Base-by-base conservation (phyloP, 2,329 filamentous ascomycete genomes). In the Aspergillus cejpii region DNA sequence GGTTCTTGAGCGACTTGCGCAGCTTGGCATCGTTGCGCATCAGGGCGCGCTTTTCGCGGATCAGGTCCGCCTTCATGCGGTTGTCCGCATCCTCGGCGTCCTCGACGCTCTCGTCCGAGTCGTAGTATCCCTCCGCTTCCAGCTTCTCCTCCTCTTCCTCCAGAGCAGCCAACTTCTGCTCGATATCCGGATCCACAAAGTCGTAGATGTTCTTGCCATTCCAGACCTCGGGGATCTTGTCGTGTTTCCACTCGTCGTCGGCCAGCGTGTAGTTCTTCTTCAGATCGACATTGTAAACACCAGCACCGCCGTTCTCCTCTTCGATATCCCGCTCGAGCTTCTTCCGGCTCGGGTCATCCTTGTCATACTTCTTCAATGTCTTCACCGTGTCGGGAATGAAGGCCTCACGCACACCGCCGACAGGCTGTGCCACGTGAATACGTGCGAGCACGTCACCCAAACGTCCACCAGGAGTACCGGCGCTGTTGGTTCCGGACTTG, bases 181-280 rank as follows among this genome's bases (percentile, higher is more conserved):
- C 92, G 63, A 98, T 98, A 44, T 98, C 94, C 1, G 91, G 90
- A 61, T 97, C 92, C 62, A 98, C 82, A 68, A 87, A 98, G 70
- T 98, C 92, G 72, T 91, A 92, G 46, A 98, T 87, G 67, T 98
- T 98, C 78, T 91, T 90, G 68, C 92, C 92, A 63, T 97, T 83
- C 68, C 90, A 85, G 39, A 96, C 77, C 70, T 98, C 92, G 24
- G 92, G 92, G 44, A 97, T 86, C 71, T 86, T 88, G 73, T 98
- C 94, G 65, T 95, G 80, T 68, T 94, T 95, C 92, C 92, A 97
- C 47, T 92, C 88, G 33, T 85, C 80, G 64, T 96, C 81, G 52
- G 85, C 87, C 51, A 97, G 81, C 12, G 89, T 71, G 68, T 94
- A 98, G 62, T 92, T 86, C 63, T 87, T 81, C 67, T 87, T 85